Conservation (phyloP, 164 flowering plant genomes). For the Vitis cinerea region DNA sequence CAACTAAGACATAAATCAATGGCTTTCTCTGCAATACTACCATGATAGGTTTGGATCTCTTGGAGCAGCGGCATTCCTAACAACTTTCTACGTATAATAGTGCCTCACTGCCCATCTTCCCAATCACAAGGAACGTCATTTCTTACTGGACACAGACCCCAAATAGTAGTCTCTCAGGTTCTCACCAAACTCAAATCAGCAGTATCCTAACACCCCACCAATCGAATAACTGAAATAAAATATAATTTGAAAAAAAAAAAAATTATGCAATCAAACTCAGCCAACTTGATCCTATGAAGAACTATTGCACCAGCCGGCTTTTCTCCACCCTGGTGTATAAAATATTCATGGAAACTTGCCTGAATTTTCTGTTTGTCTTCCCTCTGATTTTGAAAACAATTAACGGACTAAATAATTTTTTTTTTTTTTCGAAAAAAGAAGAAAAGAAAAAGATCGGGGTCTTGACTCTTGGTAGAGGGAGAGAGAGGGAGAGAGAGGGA, state of each 20-base stretch:
- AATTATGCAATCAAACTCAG: slow-evolving; percentile 7
- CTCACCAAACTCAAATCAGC: slow-evolving; percentile 12
- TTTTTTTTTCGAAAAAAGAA: neutral
- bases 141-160: slow-evolving; percentile 12
- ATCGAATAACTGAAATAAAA: neutral
- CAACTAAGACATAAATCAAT: slow-evolving; percentile 19
- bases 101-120: slow-evolving; percentile 15
- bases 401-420: neutral
- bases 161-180: slow-evolving; percentile 8
- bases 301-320: slow-evolving; percentile 36
- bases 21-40: slow-evolving; percentile 17
- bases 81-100: slow-evolving; percentile 13
- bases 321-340: slow-evolving; percentile 2
- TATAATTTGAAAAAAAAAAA: neutral
- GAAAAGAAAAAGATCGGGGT: neutral
- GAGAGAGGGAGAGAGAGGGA: neutral
- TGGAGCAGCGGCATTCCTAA: slow-evolving; percentile 4
- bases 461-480: slow-evolving; percentile 7
- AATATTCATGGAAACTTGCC: slow-evolving; percentile 9
- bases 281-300: slow-evolving; percentile 19
- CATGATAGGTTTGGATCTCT: slow-evolving; percentile 23
- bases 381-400: slow-evolving; percentile 1
- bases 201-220: slow-evolving; percentile 5
- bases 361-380: slow-evolving; percentile 21
- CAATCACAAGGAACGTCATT: slow-evolving; percentile 18